These are phyloP conservation scores for Camelina sativa DNA, from an alignment of 345 rosid genomes.

Conservation along the genomic window DNA sequence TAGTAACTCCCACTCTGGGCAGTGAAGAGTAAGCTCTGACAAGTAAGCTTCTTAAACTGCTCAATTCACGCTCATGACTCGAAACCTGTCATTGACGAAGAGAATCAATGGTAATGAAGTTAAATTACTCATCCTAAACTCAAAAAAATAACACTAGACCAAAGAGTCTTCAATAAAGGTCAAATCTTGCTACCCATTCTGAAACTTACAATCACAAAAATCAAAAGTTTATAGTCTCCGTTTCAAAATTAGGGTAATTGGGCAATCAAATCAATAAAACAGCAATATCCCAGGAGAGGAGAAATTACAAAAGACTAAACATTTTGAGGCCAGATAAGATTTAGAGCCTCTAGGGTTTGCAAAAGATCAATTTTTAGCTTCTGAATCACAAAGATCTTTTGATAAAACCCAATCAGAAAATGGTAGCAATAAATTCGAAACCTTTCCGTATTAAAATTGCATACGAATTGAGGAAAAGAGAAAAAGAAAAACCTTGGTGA, in stretches of 20 bases:
- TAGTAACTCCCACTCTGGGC: constrained; percentile 47
- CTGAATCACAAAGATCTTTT: constrained; percentile 2
- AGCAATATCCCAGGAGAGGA: neutral
- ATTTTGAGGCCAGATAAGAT: neutral
- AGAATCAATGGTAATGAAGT: neutral
- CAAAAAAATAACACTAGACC: neutral
- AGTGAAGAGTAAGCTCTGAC: constrained; percentile 49
- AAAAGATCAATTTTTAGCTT: neutral
- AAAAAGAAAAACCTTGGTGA: constrained; percentile 62
- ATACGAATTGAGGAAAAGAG: neutral
- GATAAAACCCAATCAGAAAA: constrained; percentile 8
- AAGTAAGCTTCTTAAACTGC: constrained; percentile 51
- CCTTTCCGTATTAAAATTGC: neutral
- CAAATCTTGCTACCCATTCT: neutral
- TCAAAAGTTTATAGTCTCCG: neutral
- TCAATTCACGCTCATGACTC: constrained; percentile 54
- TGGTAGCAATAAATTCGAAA: neutral
- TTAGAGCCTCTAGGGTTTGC: constrained; percentile 33
- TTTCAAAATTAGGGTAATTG: neutral
- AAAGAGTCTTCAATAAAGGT: constrained; percentile 9
- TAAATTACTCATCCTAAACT: neutral
- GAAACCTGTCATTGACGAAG: constrained; percentile 52
- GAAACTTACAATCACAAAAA: neutral
- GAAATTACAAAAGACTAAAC: neutral
- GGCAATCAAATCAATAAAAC: constrained; percentile 2